Evolutionary conservation across 176 grass and related monocot species (phyloP).

Genomic region (Aechmea fasciata): DNA sequence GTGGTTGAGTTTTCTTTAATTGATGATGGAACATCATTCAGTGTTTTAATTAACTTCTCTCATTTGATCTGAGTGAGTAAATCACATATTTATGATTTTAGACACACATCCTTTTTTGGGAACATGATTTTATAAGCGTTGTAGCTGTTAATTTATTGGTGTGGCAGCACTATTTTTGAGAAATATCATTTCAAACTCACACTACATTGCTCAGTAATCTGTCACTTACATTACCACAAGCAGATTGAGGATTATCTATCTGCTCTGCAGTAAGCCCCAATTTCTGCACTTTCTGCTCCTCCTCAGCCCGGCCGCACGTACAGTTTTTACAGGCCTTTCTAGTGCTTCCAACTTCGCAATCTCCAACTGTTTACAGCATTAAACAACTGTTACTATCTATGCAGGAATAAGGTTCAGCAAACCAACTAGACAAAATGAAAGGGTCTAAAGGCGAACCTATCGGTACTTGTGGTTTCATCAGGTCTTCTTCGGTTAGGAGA

Average conservation of each 20-base stretch:
- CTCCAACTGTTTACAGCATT: slow-evolving; percentile 40
- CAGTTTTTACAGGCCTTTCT: slow-evolving; percentile 98
- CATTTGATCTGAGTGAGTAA: too few species aligned
- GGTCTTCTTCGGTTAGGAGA: slow-evolving; percentile 82
- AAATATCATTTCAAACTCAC: too few species aligned
- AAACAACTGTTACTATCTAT: not conserved
- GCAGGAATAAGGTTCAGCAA: not conserved
- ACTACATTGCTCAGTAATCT: not conserved
- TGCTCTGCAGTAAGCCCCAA: slow-evolving; percentile 67
- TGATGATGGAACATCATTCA: too few species aligned
- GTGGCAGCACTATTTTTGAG: too few species aligned
- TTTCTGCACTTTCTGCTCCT: slow-evolving; percentile 77
- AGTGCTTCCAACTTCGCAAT: slow-evolving; percentile 73
- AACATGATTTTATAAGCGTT: too few species aligned
- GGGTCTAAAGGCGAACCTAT: slow-evolving; percentile 38
- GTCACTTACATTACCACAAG: slow-evolving; percentile 78
- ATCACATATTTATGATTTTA: too few species aligned
- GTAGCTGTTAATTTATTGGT: too few species aligned
- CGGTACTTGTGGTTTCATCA: slow-evolving; percentile 87
- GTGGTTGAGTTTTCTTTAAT: too few species aligned
- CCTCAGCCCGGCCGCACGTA: slow-evolving; percentile 74
- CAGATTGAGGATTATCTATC: slow-evolving; percentile 71
- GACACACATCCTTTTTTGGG: too few species aligned
- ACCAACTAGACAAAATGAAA: not conserved
- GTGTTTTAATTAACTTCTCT: too few species aligned